Base-by-base conservation (phyloP, 306 rosid species). In the Lupinus albus region DNA sequence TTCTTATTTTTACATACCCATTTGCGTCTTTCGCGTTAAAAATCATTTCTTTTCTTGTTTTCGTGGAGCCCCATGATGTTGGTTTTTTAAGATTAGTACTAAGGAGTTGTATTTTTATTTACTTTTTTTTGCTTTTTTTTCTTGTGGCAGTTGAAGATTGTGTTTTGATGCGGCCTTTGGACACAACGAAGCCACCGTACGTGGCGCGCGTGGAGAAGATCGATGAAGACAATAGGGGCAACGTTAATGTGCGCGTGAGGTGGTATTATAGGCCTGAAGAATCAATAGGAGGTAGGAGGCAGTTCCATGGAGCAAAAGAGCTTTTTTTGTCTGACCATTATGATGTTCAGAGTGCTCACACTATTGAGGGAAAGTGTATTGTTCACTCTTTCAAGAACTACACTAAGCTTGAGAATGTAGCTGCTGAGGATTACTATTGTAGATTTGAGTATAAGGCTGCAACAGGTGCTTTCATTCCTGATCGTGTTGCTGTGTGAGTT, bases 191-290 rank as follows among this genome's bases (percentile, higher is more conserved):
- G 77, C 89, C 89, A 1, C 95, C 94, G 0, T 90, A 87, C 60
- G 92, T 90, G 67, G 96, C 91, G 46, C 84, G 89, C 36, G 76
- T 87, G 64, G 96, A 90, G 84, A 87, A 77, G 89, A 82, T 90
- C 72, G 96, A 87, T 68, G 66, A 68, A 0, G 96, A 85, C 49
- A 78, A 46, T 38, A 78, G 87, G 70, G 75, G 45, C 87, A 82
- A 87, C 77, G 75, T 79, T 13, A 87, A 81, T 62, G 95, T 87
- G 32, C 84, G 87, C 47, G 95, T 87, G 63, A 77, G 95, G 76
- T 90, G 96, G 95, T 90, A 87, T 70, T 90, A 90, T 17, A 67
- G 96, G 56, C 96, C 97, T 1, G 97, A 91, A 82, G 95, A 87
- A 79, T 87, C 97, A 7, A 84, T 91, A 70, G 97, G 97, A 11